Evolutionary conservation across 331 rosid genomes (phyloP), one percentile per base, ranked within the genome.

Genomic region (Telfairia occidentalis): DNA sequence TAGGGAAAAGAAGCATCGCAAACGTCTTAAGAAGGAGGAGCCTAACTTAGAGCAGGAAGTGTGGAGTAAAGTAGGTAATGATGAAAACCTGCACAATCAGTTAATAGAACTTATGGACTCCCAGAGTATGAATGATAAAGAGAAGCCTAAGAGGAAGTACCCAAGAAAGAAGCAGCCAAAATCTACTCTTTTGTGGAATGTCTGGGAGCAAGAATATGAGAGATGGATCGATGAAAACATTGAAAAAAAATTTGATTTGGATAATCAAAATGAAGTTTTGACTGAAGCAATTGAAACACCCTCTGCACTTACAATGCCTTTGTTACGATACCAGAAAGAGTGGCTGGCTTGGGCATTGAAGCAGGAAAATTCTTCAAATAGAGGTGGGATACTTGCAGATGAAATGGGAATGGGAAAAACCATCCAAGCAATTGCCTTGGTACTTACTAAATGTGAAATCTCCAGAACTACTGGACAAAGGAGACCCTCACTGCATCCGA

Each of bases 391-490:
- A 71, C 98, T 94, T 71, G 98, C 98, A 4, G 98, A 94, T 78
- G 98, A 94, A 84, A 94, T 94, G 98, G 98, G 98, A 63, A 94
- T 94, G 98, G 98, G 98, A 76, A 94, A 94, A 82, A 94, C 98
- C 72, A 79, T 94, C 61, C 98, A 94, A 89, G 97, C 98, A 18
- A 94, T 94, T 81, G 85, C 98, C 6, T 95, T 94, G 58, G 98
- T 94, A 75, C 96, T 94, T 60, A 90, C 96, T 43, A 87, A 87
- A 78, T 95, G 88, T 19, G 90, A 87, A 26, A 19, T 84, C 18
- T 34, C 11, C n/a, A 61, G 26, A 49, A 61, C 64, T 35, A 37
- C 21, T 81, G 96, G 83, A 79, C 77, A 81, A 0, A 80, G 23
- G 74, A 84, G 76, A 71, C 40, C 78, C 67, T 79, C 84, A 29